A percentile compares a stretch with the other conserved stretches of the same genome.
phyloP scores from a whole-genome alignment of 164 flowering plant genomes.

The Houttuynia cordata region DNA sequence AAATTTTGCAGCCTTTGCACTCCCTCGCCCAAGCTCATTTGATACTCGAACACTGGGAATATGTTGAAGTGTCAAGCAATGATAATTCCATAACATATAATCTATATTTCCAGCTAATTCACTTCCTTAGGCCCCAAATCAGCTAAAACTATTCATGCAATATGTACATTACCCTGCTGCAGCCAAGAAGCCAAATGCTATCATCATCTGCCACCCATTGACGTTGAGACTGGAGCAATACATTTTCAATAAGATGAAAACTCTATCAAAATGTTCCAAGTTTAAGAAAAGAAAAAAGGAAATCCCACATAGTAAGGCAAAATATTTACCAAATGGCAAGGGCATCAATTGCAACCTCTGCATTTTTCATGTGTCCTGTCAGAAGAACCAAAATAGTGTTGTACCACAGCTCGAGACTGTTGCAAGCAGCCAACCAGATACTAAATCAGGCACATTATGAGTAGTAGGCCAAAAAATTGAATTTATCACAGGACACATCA shows the following conservation, averaged over 20 bases:
- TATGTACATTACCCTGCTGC: slow-evolving; percentile 23
- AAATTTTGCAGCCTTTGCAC: slow-evolving; percentile 33
- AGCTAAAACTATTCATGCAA: background rate
- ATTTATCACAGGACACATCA: no score
- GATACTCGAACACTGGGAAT: slow-evolving; percentile 29
- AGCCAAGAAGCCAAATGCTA: slow-evolving; percentile 34
- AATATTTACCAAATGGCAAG: slow-evolving; percentile 45
- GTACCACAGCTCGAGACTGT: slow-evolving; percentile 55
- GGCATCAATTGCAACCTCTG: slow-evolving; percentile 45
- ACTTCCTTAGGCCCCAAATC: background rate
- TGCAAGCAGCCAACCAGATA: background rate
- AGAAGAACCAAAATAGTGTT: slow-evolving; percentile 40
- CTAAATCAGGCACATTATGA: background rate
- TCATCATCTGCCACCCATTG: slow-evolving; percentile 63
- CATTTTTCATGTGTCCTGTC: slow-evolving; percentile 43
- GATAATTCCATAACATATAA: no score
- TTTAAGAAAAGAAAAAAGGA: background rate
- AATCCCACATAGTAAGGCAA: background rate
- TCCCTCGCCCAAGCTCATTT: slow-evolving; percentile 46
- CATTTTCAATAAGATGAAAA: background rate
- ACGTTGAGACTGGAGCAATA: slow-evolving; percentile 33
- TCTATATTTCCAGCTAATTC: background rate
- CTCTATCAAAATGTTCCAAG: no score
- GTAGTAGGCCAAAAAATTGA: no score
- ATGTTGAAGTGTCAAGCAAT: background rate